Conservation (phyloP, 495 filamentous ascomycete genomes). For the Entonaema liquescens region DNA sequence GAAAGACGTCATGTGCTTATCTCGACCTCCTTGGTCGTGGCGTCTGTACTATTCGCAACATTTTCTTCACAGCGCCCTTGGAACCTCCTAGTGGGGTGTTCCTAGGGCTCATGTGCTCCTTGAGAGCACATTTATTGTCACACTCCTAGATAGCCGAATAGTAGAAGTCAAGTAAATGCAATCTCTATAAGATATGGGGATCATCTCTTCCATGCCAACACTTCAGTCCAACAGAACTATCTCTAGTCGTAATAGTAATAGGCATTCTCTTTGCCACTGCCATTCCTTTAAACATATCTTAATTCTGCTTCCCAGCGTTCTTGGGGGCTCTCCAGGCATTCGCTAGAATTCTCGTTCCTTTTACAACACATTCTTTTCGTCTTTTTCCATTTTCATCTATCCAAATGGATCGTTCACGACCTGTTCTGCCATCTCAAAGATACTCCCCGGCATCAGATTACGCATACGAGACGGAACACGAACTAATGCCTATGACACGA, state of each 20-base stretch:
- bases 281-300: slow-evolving; percentile 51
- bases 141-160: slow-evolving; percentile 31
- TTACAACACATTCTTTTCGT: slow-evolving; percentile 47
- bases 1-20: slow-evolving; percentile 28
- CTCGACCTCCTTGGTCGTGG: slow-evolving; percentile 30
- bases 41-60: slow-evolving; percentile 39
- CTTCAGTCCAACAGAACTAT: slow-evolving; percentile 26
- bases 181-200: slow-evolving; percentile 47
- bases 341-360: slow-evolving; percentile 44
- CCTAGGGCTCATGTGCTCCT: slow-evolving; percentile 29
- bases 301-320: slow-evolving; percentile 48
- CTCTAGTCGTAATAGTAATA: slow-evolving; percentile 43
- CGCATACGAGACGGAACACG: slow-evolving; percentile 45
- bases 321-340: slow-evolving; percentile 43
- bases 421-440: slow-evolving; percentile 47
- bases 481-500: slow-evolving; percentile 44
- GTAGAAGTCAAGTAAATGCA: slow-evolving; percentile 12
- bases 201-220: slow-evolving; percentile 47
- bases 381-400: slow-evolving; percentile 30
- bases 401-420: slow-evolving; percentile 45
- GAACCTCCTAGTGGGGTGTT: slow-evolving; percentile 36
- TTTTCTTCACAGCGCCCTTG: slow-evolving; percentile 44
- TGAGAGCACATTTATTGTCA: slow-evolving; percentile 29
- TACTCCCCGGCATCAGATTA: slow-evolving; percentile 45
- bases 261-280: slow-evolving; percentile 46